Percentiles rank a stretch among this genome's conserved stretches.
Conservation (phyloP, 495 filamentous ascomycete species). For the Penicillium lagena region DNA sequence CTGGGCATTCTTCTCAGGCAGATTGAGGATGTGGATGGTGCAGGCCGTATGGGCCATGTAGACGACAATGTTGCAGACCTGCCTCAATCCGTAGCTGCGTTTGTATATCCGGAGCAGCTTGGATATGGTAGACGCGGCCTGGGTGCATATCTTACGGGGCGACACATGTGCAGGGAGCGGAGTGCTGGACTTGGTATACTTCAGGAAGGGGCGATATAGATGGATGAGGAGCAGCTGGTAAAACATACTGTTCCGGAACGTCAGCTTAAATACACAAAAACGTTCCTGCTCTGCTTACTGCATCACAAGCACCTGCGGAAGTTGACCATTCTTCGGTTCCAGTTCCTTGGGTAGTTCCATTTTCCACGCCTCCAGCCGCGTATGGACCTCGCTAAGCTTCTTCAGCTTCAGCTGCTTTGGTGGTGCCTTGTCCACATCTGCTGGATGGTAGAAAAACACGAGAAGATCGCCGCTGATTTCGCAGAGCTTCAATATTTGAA, state of each 20-base stretch:
- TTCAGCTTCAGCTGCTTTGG: slow-evolving; percentile 78
- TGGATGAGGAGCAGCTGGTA: slow-evolving; percentile 95
- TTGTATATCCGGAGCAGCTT: slow-evolving; percentile 92
- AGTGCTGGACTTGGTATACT: slow-evolving; percentile 73
- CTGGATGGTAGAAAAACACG: slow-evolving; percentile 83
- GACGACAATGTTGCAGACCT: slow-evolving; percentile 92
- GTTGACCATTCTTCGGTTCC: slow-evolving; percentile 80
- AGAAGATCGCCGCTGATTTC: slow-evolving; percentile 93
- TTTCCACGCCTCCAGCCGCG: slow-evolving; percentile 85
- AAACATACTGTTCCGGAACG: slow-evolving; percentile 66
- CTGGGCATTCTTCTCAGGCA: slow-evolving; percentile 81
- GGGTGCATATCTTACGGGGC: slow-evolving; percentile 82
- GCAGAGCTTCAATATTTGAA: slow-evolving; percentile 77
- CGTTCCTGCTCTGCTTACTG: slow-evolving; percentile 55
- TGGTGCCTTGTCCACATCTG: slow-evolving; percentile 49
- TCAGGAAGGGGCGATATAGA: slow-evolving; percentile 92
- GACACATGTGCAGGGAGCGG: slow-evolving; percentile 85
- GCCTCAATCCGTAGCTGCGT: slow-evolving; percentile 78
- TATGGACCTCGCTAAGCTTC: slow-evolving; percentile 86
- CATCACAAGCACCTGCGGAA: slow-evolving; percentile 87
- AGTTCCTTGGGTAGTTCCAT: slow-evolving; percentile 80
- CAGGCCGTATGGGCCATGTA: slow-evolving; percentile 93
- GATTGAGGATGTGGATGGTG: slow-evolving; percentile 89
- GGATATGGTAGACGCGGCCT: slow-evolving; percentile 80
- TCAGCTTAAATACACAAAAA: too few relatives aligned